A percentile compares a stretch with the other conserved stretches of the same genome.
Evolutionary conservation across 2,329 filamentous ascomycete species (phyloP).

Genomic region (Xylaria sp.): DNA sequence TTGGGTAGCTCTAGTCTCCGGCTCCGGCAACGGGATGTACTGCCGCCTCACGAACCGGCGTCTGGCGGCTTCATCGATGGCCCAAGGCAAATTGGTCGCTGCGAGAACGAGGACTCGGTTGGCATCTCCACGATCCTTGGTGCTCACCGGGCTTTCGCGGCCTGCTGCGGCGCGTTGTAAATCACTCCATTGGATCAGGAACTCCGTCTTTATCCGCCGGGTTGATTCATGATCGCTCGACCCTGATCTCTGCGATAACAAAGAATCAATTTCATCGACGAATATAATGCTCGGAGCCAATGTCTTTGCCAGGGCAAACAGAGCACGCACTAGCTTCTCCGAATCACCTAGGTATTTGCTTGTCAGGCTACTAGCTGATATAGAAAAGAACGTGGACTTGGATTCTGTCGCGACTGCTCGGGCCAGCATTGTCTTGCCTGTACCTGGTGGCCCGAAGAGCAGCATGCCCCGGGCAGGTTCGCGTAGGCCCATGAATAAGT

Average conservation of each 20-base stretch:
- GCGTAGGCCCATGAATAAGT: slow-evolving; percentile 92
- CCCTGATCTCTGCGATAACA: slow-evolving; percentile 83
- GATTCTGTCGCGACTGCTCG: slow-evolving; percentile 94
- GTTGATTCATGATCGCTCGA: slow-evolving; percentile 92
- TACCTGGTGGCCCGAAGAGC: slow-evolving; percentile 95
- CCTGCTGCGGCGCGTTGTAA: slow-evolving; percentile 90
- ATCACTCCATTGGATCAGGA: slow-evolving; percentile 96
- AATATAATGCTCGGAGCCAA: slow-evolving; percentile 97
- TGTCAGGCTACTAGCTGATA: slow-evolving; percentile 91
- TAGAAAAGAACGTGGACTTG: slow-evolving; percentile 94
- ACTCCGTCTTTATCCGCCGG: slow-evolving; percentile 94
- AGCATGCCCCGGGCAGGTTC: slow-evolving; percentile 96
- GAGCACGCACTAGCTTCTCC: slow-evolving; percentile 91
- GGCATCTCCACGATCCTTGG: slow-evolving; percentile 77
- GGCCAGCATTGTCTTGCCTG: slow-evolving; percentile 97
- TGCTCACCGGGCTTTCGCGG: slow-evolving; percentile 69
- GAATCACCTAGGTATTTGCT: slow-evolving; percentile 96
- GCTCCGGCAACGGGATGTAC: slow-evolving; percentile 93
- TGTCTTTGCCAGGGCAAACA: slow-evolving; percentile 87
- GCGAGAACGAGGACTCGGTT: slow-evolving; percentile 90
- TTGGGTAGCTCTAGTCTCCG: slow-evolving; percentile 79
- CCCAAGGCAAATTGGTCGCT: slow-evolving; percentile 96
- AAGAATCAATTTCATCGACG: slow-evolving; percentile 95
- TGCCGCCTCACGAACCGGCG: slow-evolving; percentile 90
- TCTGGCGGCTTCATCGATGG: slow-evolving; percentile 93